A percentile compares a stretch with the other conserved stretches of the same genome.
phyloP scores from a whole-genome alignment of 495 filamentous ascomycete genomes.

The Talaromyces liani region DNA sequence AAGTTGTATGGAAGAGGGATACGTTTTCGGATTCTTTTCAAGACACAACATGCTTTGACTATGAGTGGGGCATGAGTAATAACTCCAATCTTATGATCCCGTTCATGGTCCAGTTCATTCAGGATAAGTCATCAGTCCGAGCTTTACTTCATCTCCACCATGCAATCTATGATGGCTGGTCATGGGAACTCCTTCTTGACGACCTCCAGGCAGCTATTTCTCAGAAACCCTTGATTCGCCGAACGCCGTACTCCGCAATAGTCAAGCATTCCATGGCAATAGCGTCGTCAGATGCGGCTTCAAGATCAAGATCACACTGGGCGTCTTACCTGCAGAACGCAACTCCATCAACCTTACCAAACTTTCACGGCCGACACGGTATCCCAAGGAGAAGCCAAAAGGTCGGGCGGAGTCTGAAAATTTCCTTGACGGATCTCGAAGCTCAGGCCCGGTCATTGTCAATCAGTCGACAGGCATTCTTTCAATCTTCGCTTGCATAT shows the following conservation, averaged over 20 bases:
- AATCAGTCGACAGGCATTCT: slow-evolving; percentile 46
- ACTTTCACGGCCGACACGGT: slow-evolving; percentile 16
- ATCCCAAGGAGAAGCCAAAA: slow-evolving; percentile 11
- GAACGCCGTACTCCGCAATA: slow-evolving; percentile 22
- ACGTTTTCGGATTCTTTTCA: slow-evolving; percentile 30
- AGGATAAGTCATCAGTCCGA: slow-evolving; percentile 22
- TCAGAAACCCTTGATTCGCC: slow-evolving; percentile 9
- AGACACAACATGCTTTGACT: slow-evolving; percentile 22
- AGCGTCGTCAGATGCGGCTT: slow-evolving; percentile 27
- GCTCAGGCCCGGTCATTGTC: slow-evolving; percentile 20
- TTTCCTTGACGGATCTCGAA: slow-evolving; percentile 21
- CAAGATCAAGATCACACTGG: slow-evolving; percentile 60
- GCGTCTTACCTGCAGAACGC: slow-evolving; percentile 39
- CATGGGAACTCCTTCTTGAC: slow-evolving; percentile 59
- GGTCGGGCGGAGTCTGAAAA: slow-evolving; percentile 29
- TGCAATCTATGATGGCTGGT: slow-evolving; percentile 80
- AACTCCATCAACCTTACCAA: slow-evolving; percentile 22
- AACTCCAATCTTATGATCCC: slow-evolving; percentile 46
- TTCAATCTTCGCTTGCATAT: slow-evolving; percentile 63
- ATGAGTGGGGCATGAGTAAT: slow-evolving; percentile 18
- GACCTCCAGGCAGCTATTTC: slow-evolving; percentile 46
- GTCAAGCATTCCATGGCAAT: slow-evolving; percentile 28
- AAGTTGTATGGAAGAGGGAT: slow-evolving; percentile 53
- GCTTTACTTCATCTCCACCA: slow-evolving; percentile 55
- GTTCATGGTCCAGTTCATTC: slow-evolving; percentile 45